Evolutionary conservation across 2,329 filamentous ascomycete species (phyloP), one percentile per base, ranked within the genome.

Genomic region (Fusarium sp.): DNA sequence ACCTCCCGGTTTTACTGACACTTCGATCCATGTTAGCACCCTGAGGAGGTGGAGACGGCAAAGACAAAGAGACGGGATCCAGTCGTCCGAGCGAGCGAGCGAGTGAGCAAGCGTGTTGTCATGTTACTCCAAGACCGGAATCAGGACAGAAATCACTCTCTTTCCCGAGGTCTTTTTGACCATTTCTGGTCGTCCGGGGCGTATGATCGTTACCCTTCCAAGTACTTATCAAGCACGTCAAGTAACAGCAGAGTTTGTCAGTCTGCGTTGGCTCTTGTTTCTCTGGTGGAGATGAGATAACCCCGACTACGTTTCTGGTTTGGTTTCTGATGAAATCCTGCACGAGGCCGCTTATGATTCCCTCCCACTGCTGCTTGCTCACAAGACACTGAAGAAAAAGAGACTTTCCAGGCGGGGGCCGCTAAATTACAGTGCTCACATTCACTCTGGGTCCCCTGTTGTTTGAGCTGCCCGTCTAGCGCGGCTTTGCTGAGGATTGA

Each of bases 261-360:
- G 25, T n/a, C 23, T 62, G 37, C 61, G 50, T 67, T 67, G 59
- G 35, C 59, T 25, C 52, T 58, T 52, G 23, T 39, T 62, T 13
- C 16, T 41, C 32, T 63, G 37, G 68, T 74, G 72, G 68, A 69
- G 68, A 56, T 56, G 32, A 7, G 27, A 45, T 45, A 20, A 13
- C 41, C 20, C 70, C 75, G 70, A 68, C 39, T 60, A 71, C 72
- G 66, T 50, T 75, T 73, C 45, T 66, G 72, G 73, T 59, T 72
- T 75, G 69, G 72, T 58, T 50, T 25, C 50, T 52, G 45, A 72
- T 56, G 32, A 52, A 52, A 72, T 60, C 54, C 8, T 57, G 32
- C 54, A 37, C 52, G n/a, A n/a, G n/a, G 52, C 30, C 35, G 20
- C 23, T 27, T 27, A 25, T 39, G 45, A 45, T 20, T 32, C 39